Conservation (phyloP, 2,329 filamentous ascomycete species). For the Pseudopyricularia javanii region DNA sequence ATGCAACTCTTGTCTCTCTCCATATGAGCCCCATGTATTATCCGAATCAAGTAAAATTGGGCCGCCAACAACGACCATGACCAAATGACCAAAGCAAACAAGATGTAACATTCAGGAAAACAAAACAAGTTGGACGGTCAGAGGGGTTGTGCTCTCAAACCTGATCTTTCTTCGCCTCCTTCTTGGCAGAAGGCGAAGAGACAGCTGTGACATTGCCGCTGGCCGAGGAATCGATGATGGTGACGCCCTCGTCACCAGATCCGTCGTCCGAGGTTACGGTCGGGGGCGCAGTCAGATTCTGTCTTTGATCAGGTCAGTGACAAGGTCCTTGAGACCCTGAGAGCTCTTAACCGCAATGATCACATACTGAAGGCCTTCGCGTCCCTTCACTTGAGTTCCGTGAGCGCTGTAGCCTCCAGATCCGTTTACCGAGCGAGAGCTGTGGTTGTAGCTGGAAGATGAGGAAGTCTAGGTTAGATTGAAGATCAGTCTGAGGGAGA, state of each 20-base stretch:
- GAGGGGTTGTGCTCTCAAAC: background rate
- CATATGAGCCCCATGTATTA: background rate
- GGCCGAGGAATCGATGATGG: slow-evolving; percentile 37
- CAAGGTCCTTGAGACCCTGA: slow-evolving; percentile 2
- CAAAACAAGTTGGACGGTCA: background rate
- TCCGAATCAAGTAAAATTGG: background rate
- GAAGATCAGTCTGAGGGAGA: background rate
- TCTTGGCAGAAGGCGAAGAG: slow-evolving; percentile 36
- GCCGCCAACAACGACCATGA: background rate
- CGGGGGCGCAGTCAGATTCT: slow-evolving; percentile 25
- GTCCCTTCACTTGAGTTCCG: background rate
- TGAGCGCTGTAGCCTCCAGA: background rate
- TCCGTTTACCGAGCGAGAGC: background rate
- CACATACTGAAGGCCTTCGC: slow-evolving; percentile 1
- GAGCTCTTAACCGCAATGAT: background rate
- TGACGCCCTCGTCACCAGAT: slow-evolving; percentile 38
- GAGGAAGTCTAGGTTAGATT: background rate
- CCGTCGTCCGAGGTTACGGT: slow-evolving; percentile 31
- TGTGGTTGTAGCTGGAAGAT: background rate
- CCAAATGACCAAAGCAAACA: slow-evolving; percentile 1
- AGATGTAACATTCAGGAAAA: background rate
- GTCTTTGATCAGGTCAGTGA: slow-evolving; percentile 16
- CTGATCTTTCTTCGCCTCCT: slow-evolving; percentile 27
- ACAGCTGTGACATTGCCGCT: slow-evolving; percentile 30
- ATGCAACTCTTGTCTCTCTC: slow-evolving; percentile 1